A percentile compares a stretch with the other conserved stretches of the same genome.
Evolutionary conservation across 495 filamentous ascomycete genomes (phyloP).

Genomic region (Aspergillus sparsus): DNA sequence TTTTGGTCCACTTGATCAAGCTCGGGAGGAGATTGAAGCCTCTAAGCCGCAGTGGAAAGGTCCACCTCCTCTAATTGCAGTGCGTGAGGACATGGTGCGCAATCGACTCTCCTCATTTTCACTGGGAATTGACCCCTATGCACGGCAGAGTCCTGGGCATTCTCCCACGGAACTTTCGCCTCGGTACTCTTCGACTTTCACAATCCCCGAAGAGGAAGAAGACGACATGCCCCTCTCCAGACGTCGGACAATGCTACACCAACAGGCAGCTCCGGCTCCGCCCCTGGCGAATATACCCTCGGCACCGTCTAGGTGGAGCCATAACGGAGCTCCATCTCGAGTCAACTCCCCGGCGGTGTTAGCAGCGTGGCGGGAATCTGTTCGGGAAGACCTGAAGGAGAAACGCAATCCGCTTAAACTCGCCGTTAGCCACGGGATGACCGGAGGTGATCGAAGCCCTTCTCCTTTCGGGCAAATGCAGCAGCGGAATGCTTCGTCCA

Average conservation of each 20-base stretch:
- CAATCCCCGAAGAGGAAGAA: constrained; percentile 38
- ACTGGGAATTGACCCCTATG: constrained; percentile 37
- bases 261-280: constrained; percentile 28
- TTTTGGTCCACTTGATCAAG: constrained; percentile 11
- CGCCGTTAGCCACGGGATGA: constrained; percentile 5
- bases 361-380: constrained; percentile 72
- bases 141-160: constrained; percentile 34
- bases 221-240: constrained; percentile 78
- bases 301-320: constrained; percentile 24
- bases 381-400: constrained; percentile 61
- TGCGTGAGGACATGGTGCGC: constrained; percentile 43
- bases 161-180: constrained; percentile 25
- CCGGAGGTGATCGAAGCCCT: constrained; percentile 20
- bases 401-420: constrained; percentile 40
- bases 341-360: constrained; percentile 60
- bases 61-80: constrained; percentile 42
- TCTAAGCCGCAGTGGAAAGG: constrained; percentile 36
- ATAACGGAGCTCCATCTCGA: constrained; percentile 31
- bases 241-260: constrained; percentile 56
- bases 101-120: constrained; percentile 45
- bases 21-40: constrained; percentile 19
- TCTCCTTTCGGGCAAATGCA: constrained; percentile 34
- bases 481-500: constrained; percentile 35
- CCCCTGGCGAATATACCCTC: constrained; percentile 22
- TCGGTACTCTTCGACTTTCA: constrained; percentile 18